Conservation (phyloP, 768 basidiomycete genomes). For the Leccinum longicurvipes region DNA sequence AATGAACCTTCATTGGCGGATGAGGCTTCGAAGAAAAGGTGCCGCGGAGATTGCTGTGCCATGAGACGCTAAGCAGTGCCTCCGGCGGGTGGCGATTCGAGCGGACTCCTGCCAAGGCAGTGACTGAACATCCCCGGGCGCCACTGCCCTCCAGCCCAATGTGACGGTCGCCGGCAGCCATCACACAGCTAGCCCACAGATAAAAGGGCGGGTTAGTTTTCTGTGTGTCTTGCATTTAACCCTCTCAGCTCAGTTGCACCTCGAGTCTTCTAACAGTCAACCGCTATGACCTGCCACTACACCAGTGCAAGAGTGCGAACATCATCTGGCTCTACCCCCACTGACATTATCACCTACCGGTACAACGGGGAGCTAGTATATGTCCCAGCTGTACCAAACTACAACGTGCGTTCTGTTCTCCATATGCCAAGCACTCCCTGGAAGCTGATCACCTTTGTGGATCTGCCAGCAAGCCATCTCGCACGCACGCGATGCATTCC, state of each 20-base stretch:
- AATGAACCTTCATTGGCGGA: no score
- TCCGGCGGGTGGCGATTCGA: no score
- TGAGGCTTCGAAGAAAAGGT: no score
- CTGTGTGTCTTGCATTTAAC: background rate
- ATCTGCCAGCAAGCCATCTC: slow-evolving; percentile 47
- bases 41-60: no score
- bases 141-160: no score
- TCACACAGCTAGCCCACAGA: background rate
- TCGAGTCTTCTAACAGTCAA: no score
- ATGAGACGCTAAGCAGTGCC: no score
- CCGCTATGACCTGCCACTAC: background rate
- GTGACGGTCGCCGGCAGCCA: background rate
- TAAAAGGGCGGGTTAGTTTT: background rate
- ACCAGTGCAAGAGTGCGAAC: background rate
- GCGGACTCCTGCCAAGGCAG: no score
- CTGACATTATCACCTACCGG: slow-evolving; percentile 51
- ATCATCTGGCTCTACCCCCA: background rate
- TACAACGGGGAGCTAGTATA: slow-evolving; percentile 44
- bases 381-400: slow-evolving; percentile 42
- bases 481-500: slow-evolving; percentile 49
- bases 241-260: background rate
- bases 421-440: background rate
- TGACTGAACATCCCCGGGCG: no score
- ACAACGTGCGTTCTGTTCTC: slow-evolving; percentile 36
- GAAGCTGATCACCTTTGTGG: background rate